phyloP scores from a whole-genome alignment of 768 basidiomycete genomes.

The Termitomyces sp. region DNA sequence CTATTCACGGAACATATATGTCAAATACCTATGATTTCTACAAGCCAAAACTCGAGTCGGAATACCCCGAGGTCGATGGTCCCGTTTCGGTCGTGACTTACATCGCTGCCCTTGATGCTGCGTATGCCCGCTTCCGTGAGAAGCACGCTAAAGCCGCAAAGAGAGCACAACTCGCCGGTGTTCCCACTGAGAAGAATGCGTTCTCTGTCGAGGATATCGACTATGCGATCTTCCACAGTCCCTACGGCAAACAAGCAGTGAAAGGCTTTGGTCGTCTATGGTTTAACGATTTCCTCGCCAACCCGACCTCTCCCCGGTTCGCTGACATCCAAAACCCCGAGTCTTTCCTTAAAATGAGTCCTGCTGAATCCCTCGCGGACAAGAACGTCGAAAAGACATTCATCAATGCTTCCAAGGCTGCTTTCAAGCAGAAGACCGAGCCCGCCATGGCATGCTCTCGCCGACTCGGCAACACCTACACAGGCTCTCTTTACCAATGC shows the following conservation, averaged over 20 bases:
- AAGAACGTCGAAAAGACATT: slow-evolving; percentile 96
- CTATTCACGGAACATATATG: slow-evolving; percentile 95
- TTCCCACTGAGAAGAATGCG: slow-evolving; percentile 35
- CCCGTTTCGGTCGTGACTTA: slow-evolving; percentile 95
- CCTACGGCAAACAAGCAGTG: slow-evolving; percentile 98
- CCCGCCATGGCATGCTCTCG: slow-evolving; percentile 84
- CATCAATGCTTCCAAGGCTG: slow-evolving; percentile 67
- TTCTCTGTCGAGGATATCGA: slow-evolving; percentile 85
- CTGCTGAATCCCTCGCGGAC: slow-evolving; percentile 78
- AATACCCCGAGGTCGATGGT: slow-evolving; percentile 96
- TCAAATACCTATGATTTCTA: slow-evolving; percentile 98
- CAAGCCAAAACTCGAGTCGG: slow-evolving; percentile 93
- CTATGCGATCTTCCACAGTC: slow-evolving; percentile 94
- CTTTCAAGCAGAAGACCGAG: slow-evolving; percentile 70
- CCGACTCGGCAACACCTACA: slow-evolving; percentile 98
- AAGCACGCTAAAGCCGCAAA: slow-evolving; percentile 70
- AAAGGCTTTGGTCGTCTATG: slow-evolving; percentile 92
- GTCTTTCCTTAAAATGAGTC: slow-evolving; percentile 55
- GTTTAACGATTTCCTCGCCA: slow-evolving; percentile 87
- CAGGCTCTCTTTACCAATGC: slow-evolving; percentile 91
- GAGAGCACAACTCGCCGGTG: slow-evolving; percentile 29
- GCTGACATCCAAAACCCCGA: slow-evolving; percentile 69
- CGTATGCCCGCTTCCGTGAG: slow-evolving; percentile 79
- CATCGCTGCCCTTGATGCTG: slow-evolving; percentile 86
- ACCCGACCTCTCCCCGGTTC: slow-evolving; percentile 65